A percentile compares a stretch with the other conserved stretches of the same genome.
phyloP scores from a whole-genome alignment of 768 basidiomycete genomes.

The Gloeostereum incarnatum region DNA sequence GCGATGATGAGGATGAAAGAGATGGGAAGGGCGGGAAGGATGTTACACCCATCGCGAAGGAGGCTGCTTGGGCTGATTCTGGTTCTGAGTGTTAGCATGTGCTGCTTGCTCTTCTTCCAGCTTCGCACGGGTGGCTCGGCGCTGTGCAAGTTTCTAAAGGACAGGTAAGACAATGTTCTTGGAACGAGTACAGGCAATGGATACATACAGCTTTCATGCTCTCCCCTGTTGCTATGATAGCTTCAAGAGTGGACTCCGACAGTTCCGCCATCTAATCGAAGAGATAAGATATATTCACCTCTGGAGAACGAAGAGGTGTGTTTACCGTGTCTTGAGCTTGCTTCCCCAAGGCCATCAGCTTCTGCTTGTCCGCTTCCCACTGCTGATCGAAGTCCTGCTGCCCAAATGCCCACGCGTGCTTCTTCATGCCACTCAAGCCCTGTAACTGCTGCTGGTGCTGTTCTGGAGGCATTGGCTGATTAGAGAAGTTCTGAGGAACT shows the following conservation, averaged over 20 bases:
- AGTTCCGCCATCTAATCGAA: constrained; percentile 44
- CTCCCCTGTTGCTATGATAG: constrained; percentile 46
- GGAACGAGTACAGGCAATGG: constrained; percentile 12
- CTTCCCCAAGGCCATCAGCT: constrained; percentile 30
- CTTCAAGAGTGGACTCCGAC: constrained; percentile 61
- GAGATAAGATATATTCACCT: background rate
- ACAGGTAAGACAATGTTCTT: constrained; percentile 15
- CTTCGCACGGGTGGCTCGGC: constrained; percentile 40
- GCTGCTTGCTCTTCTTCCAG: constrained; percentile 24
- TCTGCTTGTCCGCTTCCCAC: constrained; percentile 41
- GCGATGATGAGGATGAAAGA: too few relatives aligned
- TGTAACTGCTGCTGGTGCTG: constrained; percentile 3
- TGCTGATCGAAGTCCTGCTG: constrained; percentile 16
- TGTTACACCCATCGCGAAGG: constrained; percentile 10
- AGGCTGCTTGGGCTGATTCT: too few relatives aligned
- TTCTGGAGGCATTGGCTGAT: constrained; percentile 6
- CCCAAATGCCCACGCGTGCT: constrained; percentile 13
- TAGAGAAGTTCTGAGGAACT: constrained; percentile 10
- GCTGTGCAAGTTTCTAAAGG: constrained; percentile 38
- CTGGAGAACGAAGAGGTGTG: constrained; percentile 1
- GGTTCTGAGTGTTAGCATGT: constrained; percentile 9
- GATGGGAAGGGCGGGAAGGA: constrained; percentile 11
- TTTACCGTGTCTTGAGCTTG: constrained; percentile 44
- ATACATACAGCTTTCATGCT: constrained; percentile 48
- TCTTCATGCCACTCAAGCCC: background rate